Base-by-base conservation (phyloP, 2,329 filamentous ascomycete genomes). In the Alternaria incomplexa region DNA sequence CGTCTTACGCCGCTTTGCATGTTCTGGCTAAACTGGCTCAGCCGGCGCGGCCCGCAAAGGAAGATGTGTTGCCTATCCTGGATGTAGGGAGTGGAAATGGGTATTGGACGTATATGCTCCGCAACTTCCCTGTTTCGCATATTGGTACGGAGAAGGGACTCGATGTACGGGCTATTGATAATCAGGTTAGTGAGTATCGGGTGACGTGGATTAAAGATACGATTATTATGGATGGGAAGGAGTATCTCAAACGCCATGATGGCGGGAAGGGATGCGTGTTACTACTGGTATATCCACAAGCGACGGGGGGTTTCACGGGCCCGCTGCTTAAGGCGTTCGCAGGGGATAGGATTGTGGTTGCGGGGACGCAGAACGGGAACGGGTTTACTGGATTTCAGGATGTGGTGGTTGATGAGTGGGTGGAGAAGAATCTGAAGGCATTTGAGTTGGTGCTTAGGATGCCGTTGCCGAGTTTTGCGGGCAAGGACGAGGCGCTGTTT, bases 401-500 rank as follows among this genome's bases (percentile, higher is more conserved):
- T 67, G 81, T 85, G 77, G 88, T 85, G 23, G 87, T 92, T 76
- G 89, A 89, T 69, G 85, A 89, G 72, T 93, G 88, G 82, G 88
- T 93, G 81, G 85, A 80, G 63, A 80, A 77, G 51, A 86, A 90
- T 73, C 84, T 87, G 72, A 76, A 73, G 25, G 83, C 81, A 2
- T 93, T 89, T 86, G 83, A 84, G 53, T 85, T 86, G 76, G 83
- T 87, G 3, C 83, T 87, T 13, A 89, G 91, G 80, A 83, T 93
- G 64, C 85, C 90, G 5, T 76, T 93, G 73, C 90, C 90, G 22
- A 92, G 89, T 76, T 93, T 93, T 79, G 88, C 90, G 3, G 91
- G 89, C 26, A 93, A 93, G 77, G 91, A 93, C 70, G 91, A 93
- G 79, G 91, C 88, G 0, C 73, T 93, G 58, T 93, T 89, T 78